Percentiles rank a stretch among this genome's conserved stretches.
phyloP scores from a whole-genome alignment of 192 early-diverging fungal species.

The Pilaira anomala region DNA sequence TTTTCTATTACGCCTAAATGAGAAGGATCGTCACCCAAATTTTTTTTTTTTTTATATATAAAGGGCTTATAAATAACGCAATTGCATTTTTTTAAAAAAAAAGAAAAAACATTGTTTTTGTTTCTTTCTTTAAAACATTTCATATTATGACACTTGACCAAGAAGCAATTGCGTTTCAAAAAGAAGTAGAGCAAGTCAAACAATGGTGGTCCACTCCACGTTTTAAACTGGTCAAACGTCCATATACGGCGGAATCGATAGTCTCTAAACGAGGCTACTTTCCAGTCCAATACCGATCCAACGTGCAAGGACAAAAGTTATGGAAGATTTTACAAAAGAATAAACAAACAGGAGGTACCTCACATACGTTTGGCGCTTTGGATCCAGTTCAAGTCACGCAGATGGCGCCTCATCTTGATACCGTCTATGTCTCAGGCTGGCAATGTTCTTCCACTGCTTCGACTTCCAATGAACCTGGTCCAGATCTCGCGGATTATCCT shows the following conservation, averaged over 20 bases:
- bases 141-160: conserved; percentile 40
- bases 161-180: conserved; percentile 71
- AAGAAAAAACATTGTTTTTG: background rate
- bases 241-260: conserved; percentile 82
- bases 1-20: background rate
- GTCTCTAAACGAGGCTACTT: conserved; percentile 88
- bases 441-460: conserved; percentile 96
- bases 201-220: conserved; percentile 84
- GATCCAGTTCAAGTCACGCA: conserved; percentile 92
- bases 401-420: conserved; percentile 97
- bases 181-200: conserved; percentile 81
- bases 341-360: conserved; percentile 74
- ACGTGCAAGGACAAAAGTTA: conserved; percentile 89
- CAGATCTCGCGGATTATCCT: conserved; percentile 98
- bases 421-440: conserved; percentile 97
- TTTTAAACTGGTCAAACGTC: conserved; percentile 78
- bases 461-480: conserved; percentile 92
- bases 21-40: background rate
- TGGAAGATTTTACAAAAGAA: conserved; percentile 79
- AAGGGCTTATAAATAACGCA: too few species aligned
- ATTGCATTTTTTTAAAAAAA: background rate
- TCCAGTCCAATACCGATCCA: conserved; percentile 70
- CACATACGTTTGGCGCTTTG: conserved; percentile 91
- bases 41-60: background rate
- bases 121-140: background rate